Evolutionary conservation across 139 green algal genomes (phyloP).

Genomic region (Chlorella sp.): DNA sequence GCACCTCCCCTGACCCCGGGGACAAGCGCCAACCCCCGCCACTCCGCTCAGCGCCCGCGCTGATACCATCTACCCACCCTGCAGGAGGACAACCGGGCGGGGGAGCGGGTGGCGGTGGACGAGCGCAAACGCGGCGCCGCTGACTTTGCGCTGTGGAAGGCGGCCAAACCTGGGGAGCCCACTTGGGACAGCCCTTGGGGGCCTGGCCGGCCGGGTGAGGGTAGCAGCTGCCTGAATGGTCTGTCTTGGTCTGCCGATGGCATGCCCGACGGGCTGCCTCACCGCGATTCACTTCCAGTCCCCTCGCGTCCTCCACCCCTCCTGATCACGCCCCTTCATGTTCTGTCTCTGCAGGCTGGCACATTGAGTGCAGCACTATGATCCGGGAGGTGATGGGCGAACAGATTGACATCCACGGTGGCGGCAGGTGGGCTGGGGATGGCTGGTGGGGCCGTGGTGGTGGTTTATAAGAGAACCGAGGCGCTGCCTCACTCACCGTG

Average conservation of each 20-base stretch:
- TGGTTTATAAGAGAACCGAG: too few species aligned
- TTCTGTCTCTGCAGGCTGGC: conserved; percentile 72
- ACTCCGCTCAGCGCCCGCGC: too few species aligned
- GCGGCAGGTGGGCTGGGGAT: conserved; percentile 40
- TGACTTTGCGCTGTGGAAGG: conserved; percentile 99
- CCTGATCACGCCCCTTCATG: neutral
- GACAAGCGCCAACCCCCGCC: too few species aligned
- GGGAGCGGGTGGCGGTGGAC: conserved; percentile 91
- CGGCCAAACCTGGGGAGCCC: conserved; percentile 90
- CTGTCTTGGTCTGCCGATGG: neutral
- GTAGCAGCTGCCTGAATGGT: neutral
- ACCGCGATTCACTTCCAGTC: too few species aligned
- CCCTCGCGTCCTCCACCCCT: too few species aligned
- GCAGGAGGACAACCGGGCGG: conserved; percentile 84
- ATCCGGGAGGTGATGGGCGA: conserved; percentile 78
- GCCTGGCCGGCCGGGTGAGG: conserved; percentile 73
- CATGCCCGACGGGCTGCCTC: too few species aligned
- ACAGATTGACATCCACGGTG: conserved; percentile 94
- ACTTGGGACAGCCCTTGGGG: conserved; percentile 95
- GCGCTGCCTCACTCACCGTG: too few species aligned
- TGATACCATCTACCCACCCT: neutral
- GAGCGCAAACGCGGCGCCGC: conserved; percentile 83
- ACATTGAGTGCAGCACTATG: conserved; percentile 98
- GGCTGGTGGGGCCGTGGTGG: neutral
- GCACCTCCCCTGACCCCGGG: too few species aligned